Base-by-base conservation (phyloP, 495 filamentous ascomycete species). In the Neurospora intermedia region DNA sequence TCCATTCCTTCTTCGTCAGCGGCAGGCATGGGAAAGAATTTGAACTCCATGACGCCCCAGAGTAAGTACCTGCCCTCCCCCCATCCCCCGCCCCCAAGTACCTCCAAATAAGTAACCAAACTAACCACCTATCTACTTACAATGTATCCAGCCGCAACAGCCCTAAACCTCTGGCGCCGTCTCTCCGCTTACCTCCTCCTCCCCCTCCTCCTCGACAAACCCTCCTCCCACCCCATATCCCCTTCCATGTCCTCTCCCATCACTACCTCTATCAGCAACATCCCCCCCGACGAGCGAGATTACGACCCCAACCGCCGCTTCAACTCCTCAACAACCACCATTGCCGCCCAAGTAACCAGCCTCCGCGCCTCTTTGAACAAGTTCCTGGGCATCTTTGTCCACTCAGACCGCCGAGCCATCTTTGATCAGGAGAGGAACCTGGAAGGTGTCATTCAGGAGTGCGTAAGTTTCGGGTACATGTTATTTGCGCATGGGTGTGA, bases 181-280 rank as follows among this genome's bases (percentile, higher is more conserved):
- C 71, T 83, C 3, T 81, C 82, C 6, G 77, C 81, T 6, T 83
- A 79, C 71, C 73, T 83, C 71, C 73, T 83, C 8, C 80, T 83
- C 54, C 54, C 18, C 15, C 27, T 66, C 27, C 54, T 38, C 35
- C 35, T 35, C 27, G 54, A 66, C 15, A 66, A 66, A 18, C 54
- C 54, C 54, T 35, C 54, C 54, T 35, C 54, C 6, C 11, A 13
- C 23, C 23, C 54, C 23, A 16, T 59, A 4, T 7, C 20, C 20
- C 48, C 48, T 2, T 13, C n/a, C n/a, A n/a, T n/a, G n/a, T n/a
- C n/a, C 6, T 31, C 10, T 5, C 11, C 23, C 20, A 31, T 10
- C 6, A 16, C 23, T 23, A 6, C 27, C 27, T 38, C 35, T 38
- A 38, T 2, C 54, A 66, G 6, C 6, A 62, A 62, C 31, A 4